phyloP scores from a whole-genome alignment of 441 rosid genomes.

The Populus hybrid region DNA sequence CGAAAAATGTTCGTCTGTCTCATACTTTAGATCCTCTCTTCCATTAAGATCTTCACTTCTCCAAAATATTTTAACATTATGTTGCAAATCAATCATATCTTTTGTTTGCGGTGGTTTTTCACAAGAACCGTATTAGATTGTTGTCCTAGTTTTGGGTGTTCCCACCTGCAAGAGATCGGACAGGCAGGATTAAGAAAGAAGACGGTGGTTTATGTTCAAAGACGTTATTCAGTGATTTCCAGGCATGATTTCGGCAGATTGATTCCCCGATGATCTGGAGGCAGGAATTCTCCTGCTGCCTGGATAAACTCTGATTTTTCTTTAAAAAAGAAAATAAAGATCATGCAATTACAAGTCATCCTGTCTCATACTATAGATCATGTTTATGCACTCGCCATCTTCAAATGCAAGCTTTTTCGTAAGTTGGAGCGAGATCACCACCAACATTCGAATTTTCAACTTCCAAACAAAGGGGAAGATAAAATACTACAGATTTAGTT shows the following conservation, averaged over 20 bases:
- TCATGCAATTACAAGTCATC: background rate
- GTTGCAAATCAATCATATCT: background rate
- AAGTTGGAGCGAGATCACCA: background rate
- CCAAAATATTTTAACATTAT: background rate
- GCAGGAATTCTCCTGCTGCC: background rate
- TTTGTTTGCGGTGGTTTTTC: background rate
- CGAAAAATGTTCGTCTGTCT: background rate
- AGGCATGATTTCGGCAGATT: too few species aligned
- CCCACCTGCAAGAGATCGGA: background rate
- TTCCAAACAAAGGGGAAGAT: background rate
- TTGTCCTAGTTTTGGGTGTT: background rate
- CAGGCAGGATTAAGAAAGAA: background rate
- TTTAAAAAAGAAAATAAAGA: too few species aligned
- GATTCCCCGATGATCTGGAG: background rate
- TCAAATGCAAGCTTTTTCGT: too few species aligned
- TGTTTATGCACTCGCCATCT: too few species aligned
- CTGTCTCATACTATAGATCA: background rate
- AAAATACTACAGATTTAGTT: background rate
- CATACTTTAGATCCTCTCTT: background rate
- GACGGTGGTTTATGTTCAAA: background rate
- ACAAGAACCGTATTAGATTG: too few species aligned
- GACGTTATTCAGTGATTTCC: accelerated
- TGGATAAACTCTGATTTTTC: background rate
- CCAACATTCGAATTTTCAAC: background rate
- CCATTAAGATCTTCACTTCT: background rate